Conservation (phyloP, 495 filamentous ascomycete species). For the Aspergillus ellipticus region DNA sequence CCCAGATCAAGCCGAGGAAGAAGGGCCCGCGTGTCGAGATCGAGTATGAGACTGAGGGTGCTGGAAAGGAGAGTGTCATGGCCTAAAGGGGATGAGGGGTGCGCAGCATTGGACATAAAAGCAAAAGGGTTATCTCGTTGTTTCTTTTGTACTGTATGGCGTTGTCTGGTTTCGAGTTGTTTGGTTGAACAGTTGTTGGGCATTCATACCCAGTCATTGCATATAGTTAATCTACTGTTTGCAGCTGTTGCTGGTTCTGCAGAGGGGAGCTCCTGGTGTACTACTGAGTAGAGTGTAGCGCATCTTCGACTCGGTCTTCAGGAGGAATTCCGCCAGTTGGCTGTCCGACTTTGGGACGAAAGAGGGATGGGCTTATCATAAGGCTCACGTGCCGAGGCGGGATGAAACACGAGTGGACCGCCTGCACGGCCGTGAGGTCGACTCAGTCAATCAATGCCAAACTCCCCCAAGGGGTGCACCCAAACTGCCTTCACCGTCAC, state of each 20-base stretch:
- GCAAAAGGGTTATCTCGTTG: conserved; percentile 16
- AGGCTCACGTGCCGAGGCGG: conserved; percentile 3
- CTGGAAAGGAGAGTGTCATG: conserved; percentile 45
- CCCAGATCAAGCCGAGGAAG: conserved; percentile 60
- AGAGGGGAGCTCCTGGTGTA: conserved; percentile 10
- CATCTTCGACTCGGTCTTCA: no score
- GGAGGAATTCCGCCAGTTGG: background rate
- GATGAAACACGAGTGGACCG: conserved; percentile 5
- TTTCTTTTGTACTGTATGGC: conserved; percentile 33
- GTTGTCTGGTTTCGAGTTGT: conserved; percentile 29
- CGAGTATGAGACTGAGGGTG: conserved; percentile 65
- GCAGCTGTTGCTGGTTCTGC: conserved; percentile 10
- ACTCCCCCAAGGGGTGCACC: background rate
- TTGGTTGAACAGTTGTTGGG: conserved; percentile 29
- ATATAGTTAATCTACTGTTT: conserved; percentile 22
- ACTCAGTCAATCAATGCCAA: conserved; percentile 7
- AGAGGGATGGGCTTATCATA: background rate
- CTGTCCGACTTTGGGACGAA: background rate
- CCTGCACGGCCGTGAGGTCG: background rate
- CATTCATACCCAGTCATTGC: conserved; percentile 39
- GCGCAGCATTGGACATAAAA: conserved; percentile 18
- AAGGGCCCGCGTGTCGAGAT: conserved; percentile 65
- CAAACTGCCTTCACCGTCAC: background rate
- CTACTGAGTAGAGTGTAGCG: no score
- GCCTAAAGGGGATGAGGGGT: conserved; percentile 28